Conservation (phyloP, 306 rosid species). For the Arachis hypogaea region DNA sequence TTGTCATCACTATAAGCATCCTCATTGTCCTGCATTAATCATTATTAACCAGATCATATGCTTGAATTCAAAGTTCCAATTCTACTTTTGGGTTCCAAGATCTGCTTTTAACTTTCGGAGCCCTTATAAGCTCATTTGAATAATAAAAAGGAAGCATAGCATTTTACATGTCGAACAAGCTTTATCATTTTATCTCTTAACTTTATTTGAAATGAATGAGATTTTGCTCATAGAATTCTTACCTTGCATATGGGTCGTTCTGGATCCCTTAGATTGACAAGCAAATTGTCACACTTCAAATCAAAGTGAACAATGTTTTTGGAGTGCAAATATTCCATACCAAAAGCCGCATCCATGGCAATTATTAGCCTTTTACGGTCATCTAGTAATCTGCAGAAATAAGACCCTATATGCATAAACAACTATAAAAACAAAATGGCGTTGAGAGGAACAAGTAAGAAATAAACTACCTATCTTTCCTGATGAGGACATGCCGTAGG, state of each 20-base stretch:
- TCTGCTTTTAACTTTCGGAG: too few relatives aligned
- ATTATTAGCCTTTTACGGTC: conserved; percentile 78
- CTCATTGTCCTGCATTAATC: too few relatives aligned
- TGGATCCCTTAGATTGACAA: conserved; percentile 88
- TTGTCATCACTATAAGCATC: too few relatives aligned
- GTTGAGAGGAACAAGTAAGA: conserved; percentile 18
- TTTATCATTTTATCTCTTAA: too few relatives aligned
- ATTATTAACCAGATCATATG: too few relatives aligned
- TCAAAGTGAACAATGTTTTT: conserved; percentile 94
- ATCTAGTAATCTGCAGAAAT: conserved; percentile 76
- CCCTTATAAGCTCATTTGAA: too few relatives aligned
- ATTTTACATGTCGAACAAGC: too few relatives aligned
- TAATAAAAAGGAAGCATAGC: too few relatives aligned
- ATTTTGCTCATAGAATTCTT: conserved; percentile 14
- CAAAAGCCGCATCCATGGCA: conserved; percentile 96
- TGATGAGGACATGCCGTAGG: conserved; percentile 73
- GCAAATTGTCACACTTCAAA: conserved; percentile 92
- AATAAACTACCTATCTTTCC: conserved; percentile 65
- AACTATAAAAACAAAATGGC: conserved; percentile 14
- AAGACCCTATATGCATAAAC: conserved; percentile 28
- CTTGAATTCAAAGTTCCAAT: too few relatives aligned
- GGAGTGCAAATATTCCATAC: conserved; percentile 96
- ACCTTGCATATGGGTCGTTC: conserved; percentile 96
- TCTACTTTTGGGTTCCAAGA: too few relatives aligned
- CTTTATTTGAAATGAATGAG: too few relatives aligned